These are phyloP conservation scores for Nannochloropsis granulata DNA, from an alignment of 108 stramenopile genomes.

Conservation along the genomic window DNA sequence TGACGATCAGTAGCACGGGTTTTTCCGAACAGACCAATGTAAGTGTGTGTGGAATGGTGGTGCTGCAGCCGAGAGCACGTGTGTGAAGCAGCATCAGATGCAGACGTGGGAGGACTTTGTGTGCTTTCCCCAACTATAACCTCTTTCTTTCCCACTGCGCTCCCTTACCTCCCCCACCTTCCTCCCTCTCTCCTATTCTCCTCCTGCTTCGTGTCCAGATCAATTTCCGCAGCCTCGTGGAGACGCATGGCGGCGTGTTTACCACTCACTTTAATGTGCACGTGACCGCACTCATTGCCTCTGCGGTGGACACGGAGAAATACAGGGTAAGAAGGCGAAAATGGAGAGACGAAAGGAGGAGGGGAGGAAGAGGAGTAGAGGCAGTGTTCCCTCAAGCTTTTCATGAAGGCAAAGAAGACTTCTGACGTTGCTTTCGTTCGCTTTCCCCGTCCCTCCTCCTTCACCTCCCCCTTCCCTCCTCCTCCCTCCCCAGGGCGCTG, in stretches of 20 bases:
- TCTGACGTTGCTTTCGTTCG: too few species aligned
- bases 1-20: not conserved
- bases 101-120: too few species aligned
- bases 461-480: too few species aligned
- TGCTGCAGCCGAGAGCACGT: too few species aligned
- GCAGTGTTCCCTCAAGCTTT: not conserved
- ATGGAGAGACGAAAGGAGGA: too few species aligned
- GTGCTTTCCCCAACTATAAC: too few species aligned
- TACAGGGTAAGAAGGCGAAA: not conserved
- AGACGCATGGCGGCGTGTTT: not conserved
- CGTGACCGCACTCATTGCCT: not conserved
- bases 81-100: too few species aligned
- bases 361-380: not conserved
- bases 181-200: not conserved
- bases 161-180: not conserved
- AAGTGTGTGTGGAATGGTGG: not conserved
- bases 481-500: too few species aligned
- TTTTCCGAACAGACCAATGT: not conserved
- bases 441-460: too few species aligned
- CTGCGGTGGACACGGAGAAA: not conserved
- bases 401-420: too few species aligned
- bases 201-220: too few species aligned
- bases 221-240: not conserved
- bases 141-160: too few species aligned
- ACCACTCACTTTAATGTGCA: not conserved